Base-by-base conservation (phyloP, 2,329 filamentous ascomycete genomes). In the Lasiodiplodia theobromae region DNA sequence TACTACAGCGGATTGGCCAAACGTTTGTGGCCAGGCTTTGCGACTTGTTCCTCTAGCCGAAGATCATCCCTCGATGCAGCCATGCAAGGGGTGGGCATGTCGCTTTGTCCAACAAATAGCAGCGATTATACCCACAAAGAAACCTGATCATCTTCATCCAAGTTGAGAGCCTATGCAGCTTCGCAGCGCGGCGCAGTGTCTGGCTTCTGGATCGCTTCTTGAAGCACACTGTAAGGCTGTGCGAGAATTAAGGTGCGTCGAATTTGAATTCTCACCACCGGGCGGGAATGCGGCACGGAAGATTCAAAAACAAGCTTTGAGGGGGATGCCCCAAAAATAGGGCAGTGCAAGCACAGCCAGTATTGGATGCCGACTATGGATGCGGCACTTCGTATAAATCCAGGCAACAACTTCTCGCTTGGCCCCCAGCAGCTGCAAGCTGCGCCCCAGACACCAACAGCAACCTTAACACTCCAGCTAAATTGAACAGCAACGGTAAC, bases 221-320 rank as follows among this genome's bases (percentile, higher is more conserved):
- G 31, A 10, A 10, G 7, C 8, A 3, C 38, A 40, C 12, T 40
- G 38, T 18, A 18, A 44, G 7, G 40, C 7, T 44, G 31, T 34
- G 31, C 40, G 7, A 44, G 6, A 44, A n/a, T n/a, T 18, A 16
- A 44, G 40, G 16, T 44, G 14, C 16, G 40, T 18, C 18, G 16
- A 44, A 16, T 18, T 16, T 18, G 16, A 44, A 34, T 34, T 34
- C 31, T 34, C 31, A 34, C 31, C 31, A 34, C 7, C 40, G 40
- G 12, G 10, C 23, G 14, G 8, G 16, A n/a, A 44, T 34, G 18
- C 44, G 58, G 47, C 58, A 25, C 38, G 37, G 40, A 34, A 12
- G 31, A 64, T 23, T n/a, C 44, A 53, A 52, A 11, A 38, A 37
- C 60, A 64, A 52, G 58, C 58, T 63, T 63, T 37, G 10, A 14